Evolutionary conservation across 169 alveolate species (phyloP).

Genomic region (Cryptosporidium tyzzeri): DNA sequence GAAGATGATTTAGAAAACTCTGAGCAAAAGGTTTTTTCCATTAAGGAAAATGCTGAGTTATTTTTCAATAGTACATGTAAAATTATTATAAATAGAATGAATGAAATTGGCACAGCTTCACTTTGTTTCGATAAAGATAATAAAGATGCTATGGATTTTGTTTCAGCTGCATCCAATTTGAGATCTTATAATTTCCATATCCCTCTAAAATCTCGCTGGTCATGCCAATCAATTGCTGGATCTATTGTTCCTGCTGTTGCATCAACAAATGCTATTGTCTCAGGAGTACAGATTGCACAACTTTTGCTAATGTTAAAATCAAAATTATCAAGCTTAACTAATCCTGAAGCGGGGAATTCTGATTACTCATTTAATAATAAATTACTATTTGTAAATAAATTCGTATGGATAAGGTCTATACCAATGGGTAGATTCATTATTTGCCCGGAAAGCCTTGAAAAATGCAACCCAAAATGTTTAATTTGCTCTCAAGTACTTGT

Average conservation of each 20-base stretch:
- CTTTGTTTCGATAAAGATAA: conserved; percentile 92
- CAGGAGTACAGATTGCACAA: conserved; percentile 92
- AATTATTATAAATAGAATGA: conserved; percentile 19
- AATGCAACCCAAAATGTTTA: conserved; percentile 77
- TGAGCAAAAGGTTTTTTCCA: conserved; percentile 47
- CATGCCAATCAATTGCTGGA: conserved; percentile 95
- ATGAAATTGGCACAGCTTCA: conserved; percentile 51
- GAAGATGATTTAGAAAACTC: not conserved
- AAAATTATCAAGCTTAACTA: conserved; percentile 74
- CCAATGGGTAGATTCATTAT: conserved; percentile 74
- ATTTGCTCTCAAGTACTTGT: conserved; percentile 79
- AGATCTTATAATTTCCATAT: conserved; percentile 92
- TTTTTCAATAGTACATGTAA: conserved; percentile 61
- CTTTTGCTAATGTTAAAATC: conserved; percentile 77
- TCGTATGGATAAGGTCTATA: conserved; percentile 75
- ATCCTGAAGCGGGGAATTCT: conserved; percentile 47
- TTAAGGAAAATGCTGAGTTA: conserved; percentile 40
- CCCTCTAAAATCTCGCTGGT: conserved; percentile 83
- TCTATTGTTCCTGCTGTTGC: conserved; percentile 97
- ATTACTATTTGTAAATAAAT: conserved; percentile 71
- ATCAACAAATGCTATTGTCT: conserved; percentile 94
- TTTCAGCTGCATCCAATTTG: conserved; percentile 91
- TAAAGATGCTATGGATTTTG: conserved; percentile 89
- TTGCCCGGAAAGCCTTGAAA: conserved; percentile 79
- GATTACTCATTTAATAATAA: conserved; percentile 58